Base-by-base conservation (phyloP, 305 asterid species). In the Petunia hybrid region DNA sequence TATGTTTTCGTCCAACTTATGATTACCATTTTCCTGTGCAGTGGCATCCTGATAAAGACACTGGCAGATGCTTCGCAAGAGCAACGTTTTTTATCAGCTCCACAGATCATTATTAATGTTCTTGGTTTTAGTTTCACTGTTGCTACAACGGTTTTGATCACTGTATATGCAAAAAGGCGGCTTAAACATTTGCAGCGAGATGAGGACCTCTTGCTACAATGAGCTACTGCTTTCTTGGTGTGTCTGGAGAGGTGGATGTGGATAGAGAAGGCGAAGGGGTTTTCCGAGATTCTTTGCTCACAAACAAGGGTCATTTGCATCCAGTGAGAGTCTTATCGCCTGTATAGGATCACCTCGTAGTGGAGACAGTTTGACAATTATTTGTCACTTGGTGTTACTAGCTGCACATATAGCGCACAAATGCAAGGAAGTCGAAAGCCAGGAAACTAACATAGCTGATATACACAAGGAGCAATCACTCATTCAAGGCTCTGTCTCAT, bases 11-110 rank as follows among this genome's bases (percentile, higher is more conserved):
- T 78, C 39, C 68, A 78, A 61, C 62, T 78, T 36, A 63, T 6
- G 9, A 5, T 35, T 1, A 12, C 8, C 31, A 2, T 14, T 36
- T 16, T 51, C 8, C 38, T 62, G 36, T 87, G 88, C 80, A 91
- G 97, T 80, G 95, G 98, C 65, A 89, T 89, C 73, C 86, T 94
- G 83, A 91, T 94, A 46, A 88, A 85, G 85, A 90, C 98, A 4
- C 83, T 94, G 82, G 98, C 95, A 1, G 85, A 92, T 83, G 98
- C 95, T 69, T 92, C 98, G 10, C 81, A 84, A 38, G 94, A 90
- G 48, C 79, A 79, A 77, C 87, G 77, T 10, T 73, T 87, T 39
- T 82, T 92, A 36, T 83, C 97, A 8, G 86, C 81, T 55, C 68
- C 88, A 13, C 92, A 92, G 83, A 90, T 92, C 45, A 79, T 86